Conservation (phyloP, 805 yeast species). For the Lachancea lanzarotensis region DNA sequence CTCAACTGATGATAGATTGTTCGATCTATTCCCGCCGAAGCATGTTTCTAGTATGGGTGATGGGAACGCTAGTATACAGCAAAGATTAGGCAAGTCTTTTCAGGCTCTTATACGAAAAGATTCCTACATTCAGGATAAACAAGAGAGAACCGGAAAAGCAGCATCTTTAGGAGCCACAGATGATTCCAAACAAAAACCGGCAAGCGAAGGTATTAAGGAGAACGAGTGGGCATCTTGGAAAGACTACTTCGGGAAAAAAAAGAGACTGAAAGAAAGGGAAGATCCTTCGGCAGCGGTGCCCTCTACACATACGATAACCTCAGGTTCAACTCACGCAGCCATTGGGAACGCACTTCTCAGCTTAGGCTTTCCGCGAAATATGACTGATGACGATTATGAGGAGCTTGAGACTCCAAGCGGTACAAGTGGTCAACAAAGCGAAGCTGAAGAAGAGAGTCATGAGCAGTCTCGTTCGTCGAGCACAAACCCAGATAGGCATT, state of each 20-base stretch:
- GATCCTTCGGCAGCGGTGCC: not conserved
- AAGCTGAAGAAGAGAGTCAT: not conserved
- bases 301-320: not conserved
- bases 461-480: not conserved
- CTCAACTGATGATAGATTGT: slow-evolving; percentile 62
- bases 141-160: not conserved
- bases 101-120: slow-evolving; percentile 20
- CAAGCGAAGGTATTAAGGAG: not conserved
- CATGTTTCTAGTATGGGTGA: slow-evolving; percentile 31
- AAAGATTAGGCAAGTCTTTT: slow-evolving; percentile 16
- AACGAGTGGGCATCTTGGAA: slow-evolving; percentile 23
- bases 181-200: not conserved
- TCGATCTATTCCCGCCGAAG: slow-evolving; percentile 51
- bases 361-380: slow-evolving; percentile 16
- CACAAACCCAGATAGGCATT: not conserved
- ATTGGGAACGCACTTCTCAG: slow-evolving; percentile 22
- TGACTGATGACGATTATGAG: slow-evolving; percentile 4
- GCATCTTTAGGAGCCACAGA: not conserved
- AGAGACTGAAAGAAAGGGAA: slow-evolving; percentile 8
- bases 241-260: slow-evolving; percentile 24
- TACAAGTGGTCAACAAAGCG: not conserved
- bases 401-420: not conserved
- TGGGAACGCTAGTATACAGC: slow-evolving; percentile 25
- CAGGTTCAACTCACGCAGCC: slow-evolving; percentile 10
- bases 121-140: slow-evolving; percentile 1